These are phyloP conservation scores for Aspergillus alliaceus DNA, from an alignment of 2,329 filamentous ascomycete species.

Conservation along the genomic window DNA sequence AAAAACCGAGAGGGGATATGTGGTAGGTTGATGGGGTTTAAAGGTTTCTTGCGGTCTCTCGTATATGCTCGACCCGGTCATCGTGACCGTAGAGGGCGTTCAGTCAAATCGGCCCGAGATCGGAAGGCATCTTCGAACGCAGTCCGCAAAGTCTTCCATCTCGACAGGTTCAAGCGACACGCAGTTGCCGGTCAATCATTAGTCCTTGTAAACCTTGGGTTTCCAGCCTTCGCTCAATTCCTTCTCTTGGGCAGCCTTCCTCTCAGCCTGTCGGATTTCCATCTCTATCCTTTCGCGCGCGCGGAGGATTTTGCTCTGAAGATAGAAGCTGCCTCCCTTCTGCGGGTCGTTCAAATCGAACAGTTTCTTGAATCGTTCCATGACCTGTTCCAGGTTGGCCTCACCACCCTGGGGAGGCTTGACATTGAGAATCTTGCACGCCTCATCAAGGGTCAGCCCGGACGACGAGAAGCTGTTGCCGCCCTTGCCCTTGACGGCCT, in stretches of 20 bases:
- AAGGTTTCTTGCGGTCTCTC: not conserved
- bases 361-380: constrained; percentile 86
- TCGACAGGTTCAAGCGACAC: not conserved
- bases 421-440: constrained; percentile 95
- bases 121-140: not conserved
- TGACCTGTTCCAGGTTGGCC: constrained; percentile 74
- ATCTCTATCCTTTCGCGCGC: constrained; percentile 90
- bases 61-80: not conserved
- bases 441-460: constrained; percentile 91
- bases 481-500: constrained; percentile 64
- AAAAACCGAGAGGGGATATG: constrained; percentile 24
- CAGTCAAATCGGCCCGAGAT: not conserved
- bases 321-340: constrained; percentile 95
- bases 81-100: not conserved
- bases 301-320: constrained; percentile 93
- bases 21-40: not conserved
- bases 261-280: constrained; percentile 72
- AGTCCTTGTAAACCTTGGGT: constrained; percentile 91
- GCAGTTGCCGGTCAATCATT: constrained; percentile 45
- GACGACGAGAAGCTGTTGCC: constrained; percentile 58
- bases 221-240: constrained; percentile 86
- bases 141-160: not conserved
- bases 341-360: constrained; percentile 94
- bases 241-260: constrained; percentile 71
- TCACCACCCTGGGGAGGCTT: constrained; percentile 79